Percentiles rank a stretch among this genome's conserved stretches.
Evolutionary conservation across 2,329 filamentous ascomycete genomes (phyloP).

Genomic region (Bipolaris cookei): DNA sequence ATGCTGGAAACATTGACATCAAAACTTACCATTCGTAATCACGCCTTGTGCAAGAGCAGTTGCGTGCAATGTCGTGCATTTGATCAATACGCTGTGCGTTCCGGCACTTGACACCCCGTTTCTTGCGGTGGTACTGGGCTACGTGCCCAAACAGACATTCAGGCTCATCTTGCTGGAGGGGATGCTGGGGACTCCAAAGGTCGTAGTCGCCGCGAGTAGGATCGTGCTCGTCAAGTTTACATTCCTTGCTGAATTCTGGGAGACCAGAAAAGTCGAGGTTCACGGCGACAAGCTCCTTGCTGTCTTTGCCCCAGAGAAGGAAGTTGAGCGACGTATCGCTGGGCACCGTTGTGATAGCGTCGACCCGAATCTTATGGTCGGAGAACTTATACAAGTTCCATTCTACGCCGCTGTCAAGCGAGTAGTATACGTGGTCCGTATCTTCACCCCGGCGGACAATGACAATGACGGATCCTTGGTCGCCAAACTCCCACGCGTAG

Average conservation of each 20-base stretch:
- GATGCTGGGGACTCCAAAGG: slow-evolving; percentile 87
- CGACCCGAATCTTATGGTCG: slow-evolving; percentile 69
- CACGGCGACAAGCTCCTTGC: slow-evolving; percentile 68
- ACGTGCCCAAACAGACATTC: slow-evolving; percentile 93
- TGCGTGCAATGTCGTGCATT: slow-evolving; percentile 71
- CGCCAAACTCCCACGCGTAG: slow-evolving; percentile 94
- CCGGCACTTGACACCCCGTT: slow-evolving; percentile 76
- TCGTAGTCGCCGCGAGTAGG: slow-evolving; percentile 75
- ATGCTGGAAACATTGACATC: neutral
- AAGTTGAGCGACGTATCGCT: slow-evolving; percentile 92
- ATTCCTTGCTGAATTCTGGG: slow-evolving; percentile 66
- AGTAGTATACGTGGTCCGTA: slow-evolving; percentile 75
- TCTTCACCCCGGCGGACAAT: slow-evolving; percentile 75
- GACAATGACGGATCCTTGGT: slow-evolving; percentile 91
- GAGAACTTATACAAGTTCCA: slow-evolving; percentile 82
- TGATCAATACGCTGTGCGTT: slow-evolving; percentile 72
- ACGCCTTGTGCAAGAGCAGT: slow-evolving; percentile 81
- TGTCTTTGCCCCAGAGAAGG: slow-evolving; percentile 78
- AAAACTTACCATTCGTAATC: slow-evolving; percentile 88
- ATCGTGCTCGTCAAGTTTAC: slow-evolving; percentile 68
- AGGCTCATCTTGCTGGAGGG: slow-evolving; percentile 72
- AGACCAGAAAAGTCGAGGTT: slow-evolving; percentile 90
- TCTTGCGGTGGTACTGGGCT: slow-evolving; percentile 90
- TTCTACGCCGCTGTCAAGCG: slow-evolving; percentile 77
- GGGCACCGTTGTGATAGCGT: slow-evolving; percentile 84